Conservation (phyloP, 1,139 yeast genomes). For the Saccharomycopsis hybrid region DNA sequence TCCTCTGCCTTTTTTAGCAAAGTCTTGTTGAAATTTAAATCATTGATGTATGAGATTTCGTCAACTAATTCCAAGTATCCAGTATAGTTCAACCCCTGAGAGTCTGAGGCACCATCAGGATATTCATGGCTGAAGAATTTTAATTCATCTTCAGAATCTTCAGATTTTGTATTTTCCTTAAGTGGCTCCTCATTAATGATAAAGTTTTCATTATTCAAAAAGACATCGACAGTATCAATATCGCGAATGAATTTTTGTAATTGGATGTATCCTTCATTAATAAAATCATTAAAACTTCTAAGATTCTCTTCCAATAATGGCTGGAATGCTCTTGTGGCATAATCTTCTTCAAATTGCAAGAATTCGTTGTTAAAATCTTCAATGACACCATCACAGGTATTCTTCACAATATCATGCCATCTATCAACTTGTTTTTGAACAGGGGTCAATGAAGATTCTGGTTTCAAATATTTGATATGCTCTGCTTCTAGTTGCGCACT, state of each 20-base stretch:
- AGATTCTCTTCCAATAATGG: slow-evolving; percentile 37
- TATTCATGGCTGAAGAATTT: slow-evolving; percentile 16
- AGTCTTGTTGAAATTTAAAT: slow-evolving; percentile 16
- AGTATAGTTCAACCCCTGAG: slow-evolving; percentile 10
- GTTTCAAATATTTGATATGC: neutral
- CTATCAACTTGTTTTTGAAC: slow-evolving; percentile 23
- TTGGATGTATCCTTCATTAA: slow-evolving; percentile 39
- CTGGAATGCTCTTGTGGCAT: slow-evolving; percentile 31
- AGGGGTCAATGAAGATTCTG: slow-evolving; percentile 8
- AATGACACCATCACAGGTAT: slow-evolving; percentile 25
- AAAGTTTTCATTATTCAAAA: slow-evolving; percentile 28
- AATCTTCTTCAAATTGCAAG: slow-evolving; percentile 32
- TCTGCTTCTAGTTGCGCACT: neutral
- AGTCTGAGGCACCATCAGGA: slow-evolving; percentile 8
- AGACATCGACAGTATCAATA: slow-evolving; percentile 43
- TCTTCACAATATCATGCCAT: slow-evolving; percentile 26
- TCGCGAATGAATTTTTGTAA: slow-evolving; percentile 41
- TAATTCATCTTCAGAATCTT: slow-evolving; percentile 4
- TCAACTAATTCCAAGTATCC: slow-evolving; percentile 15
- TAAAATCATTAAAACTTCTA: slow-evolving; percentile 36
- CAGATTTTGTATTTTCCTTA: neutral
- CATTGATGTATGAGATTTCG: slow-evolving; percentile 18
- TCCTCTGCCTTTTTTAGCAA: slow-evolving; percentile 13
- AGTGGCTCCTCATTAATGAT: slow-evolving; percentile 13
- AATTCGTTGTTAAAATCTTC: slow-evolving; percentile 27